These are phyloP conservation scores for Pelargonium myrrhifolium DNA, from an alignment of 441 rosid genomes.

Conservation along the genomic window DNA sequence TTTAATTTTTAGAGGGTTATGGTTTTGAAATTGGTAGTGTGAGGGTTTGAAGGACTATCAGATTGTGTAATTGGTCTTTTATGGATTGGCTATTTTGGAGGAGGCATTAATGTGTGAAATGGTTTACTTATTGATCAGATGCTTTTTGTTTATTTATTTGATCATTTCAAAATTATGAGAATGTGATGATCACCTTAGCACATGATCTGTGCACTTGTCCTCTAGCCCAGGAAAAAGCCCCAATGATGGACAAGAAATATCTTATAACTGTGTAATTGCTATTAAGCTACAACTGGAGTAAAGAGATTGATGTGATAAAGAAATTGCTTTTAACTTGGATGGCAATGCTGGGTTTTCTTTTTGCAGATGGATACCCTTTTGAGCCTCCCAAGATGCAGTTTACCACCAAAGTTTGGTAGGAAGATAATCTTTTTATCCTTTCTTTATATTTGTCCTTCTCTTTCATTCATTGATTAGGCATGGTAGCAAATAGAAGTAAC, in stretches of 20 bases:
- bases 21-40: neutral
- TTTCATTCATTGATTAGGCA: no score
- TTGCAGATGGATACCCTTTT: slow-evolving; percentile 95
- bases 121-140: neutral
- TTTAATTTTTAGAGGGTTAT: neutral
- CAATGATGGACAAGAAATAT: neutral
- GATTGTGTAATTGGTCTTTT: neutral
- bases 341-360: slow-evolving; percentile 16
- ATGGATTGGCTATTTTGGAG: neutral
- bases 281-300: neutral
- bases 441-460: no score
- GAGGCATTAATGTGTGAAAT: neutral
- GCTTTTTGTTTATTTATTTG: neutral
- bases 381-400: slow-evolving; percentile 99
- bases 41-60: neutral
- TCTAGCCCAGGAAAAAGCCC: no score
- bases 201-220: no score
- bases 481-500: no score
- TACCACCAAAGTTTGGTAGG: slow-evolving; percentile 94
- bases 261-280: neutral
- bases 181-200: no score
- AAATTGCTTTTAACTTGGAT: slow-evolving; percentile 15
- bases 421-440: neutral
- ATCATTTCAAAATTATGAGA: no score
- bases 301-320: neutral